phyloP scores from a whole-genome alignment of 139 green algal species.

The Haematococcus sp. region DNA sequence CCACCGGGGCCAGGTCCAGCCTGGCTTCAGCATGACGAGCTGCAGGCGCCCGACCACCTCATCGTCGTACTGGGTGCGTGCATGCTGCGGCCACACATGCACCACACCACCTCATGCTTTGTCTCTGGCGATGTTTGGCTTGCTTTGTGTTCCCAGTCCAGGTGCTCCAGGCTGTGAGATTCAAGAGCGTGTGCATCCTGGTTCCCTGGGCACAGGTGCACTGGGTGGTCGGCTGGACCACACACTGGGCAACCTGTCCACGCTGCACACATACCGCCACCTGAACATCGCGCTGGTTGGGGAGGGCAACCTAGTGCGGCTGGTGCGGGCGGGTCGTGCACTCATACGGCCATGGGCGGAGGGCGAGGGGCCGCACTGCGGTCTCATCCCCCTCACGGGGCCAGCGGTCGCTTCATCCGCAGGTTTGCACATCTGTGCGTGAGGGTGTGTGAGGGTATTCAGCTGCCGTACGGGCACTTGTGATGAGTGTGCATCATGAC shows the following conservation, averaged over 20 bases:
- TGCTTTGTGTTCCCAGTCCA: neutral
- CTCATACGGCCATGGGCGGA: constrained; percentile 46
- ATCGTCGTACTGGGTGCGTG: constrained; percentile 40
- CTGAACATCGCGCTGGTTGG: constrained; percentile 77
- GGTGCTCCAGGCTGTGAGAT: neutral
- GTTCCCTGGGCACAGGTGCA: constrained; percentile 54
- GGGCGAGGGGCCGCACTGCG: constrained; percentile 85
- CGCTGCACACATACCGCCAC: constrained; percentile 68
- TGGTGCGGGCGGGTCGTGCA: constrained; percentile 61
- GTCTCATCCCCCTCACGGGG: constrained; percentile 73
- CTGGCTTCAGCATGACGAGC: neutral
- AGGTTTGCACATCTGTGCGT: constrained; percentile 21
- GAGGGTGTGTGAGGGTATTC: no score
- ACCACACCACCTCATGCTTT: neutral
- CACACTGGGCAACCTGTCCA: constrained; percentile 79
- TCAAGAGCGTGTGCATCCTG: neutral
- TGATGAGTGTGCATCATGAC: no score
- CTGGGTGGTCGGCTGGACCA: constrained; percentile 93
- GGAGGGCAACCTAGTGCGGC: constrained; percentile 77
- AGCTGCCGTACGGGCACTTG: no score
- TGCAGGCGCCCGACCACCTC: constrained; percentile 16
- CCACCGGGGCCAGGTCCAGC: neutral
- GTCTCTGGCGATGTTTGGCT: neutral
- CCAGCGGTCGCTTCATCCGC: constrained; percentile 49
- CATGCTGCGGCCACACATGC: no score